Evolutionary conservation across 352 stramenopile species (phyloP).

Genomic region (Detonula confervacea): DNA sequence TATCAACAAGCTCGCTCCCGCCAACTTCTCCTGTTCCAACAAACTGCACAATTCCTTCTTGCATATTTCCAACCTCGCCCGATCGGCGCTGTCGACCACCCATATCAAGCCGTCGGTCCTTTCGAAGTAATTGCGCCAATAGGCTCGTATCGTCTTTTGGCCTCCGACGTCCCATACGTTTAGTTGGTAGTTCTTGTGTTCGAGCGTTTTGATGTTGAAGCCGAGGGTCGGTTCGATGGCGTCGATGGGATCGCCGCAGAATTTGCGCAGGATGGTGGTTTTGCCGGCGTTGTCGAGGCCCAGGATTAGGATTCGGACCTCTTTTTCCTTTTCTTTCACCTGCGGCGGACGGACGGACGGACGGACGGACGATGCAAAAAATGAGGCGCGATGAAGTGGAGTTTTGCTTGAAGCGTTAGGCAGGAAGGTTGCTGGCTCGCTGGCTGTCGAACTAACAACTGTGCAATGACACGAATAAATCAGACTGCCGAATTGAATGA

Average conservation of each 20-base stretch:
- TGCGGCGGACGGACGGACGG: slow-evolving; percentile 68
- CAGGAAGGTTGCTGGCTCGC: no score
- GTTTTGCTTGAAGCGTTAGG: no score
- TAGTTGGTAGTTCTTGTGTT: slow-evolving; percentile 87
- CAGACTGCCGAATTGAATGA: neutral
- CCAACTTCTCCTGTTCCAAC: slow-evolving; percentile 92
- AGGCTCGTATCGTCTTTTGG: slow-evolving; percentile 98
- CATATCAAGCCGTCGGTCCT: slow-evolving; percentile 99
- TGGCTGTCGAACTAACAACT: no score
- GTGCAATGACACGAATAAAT: neutral
- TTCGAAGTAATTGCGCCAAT: slow-evolving; percentile 99
- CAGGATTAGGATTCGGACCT: slow-evolving; percentile 98
- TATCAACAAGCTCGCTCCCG: slow-evolving; percentile 97
- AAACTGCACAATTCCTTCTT: slow-evolving; percentile 65
- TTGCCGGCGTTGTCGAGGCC: slow-evolving; percentile 99
- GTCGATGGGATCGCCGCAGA: slow-evolving; percentile 96
- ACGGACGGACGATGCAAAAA: neutral
- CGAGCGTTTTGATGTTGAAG: slow-evolving; percentile 99
- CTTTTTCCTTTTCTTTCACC: slow-evolving; percentile 99
- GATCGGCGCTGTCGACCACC: slow-evolving; percentile 97
- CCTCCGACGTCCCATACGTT: slow-evolving; percentile 96
- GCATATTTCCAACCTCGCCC: slow-evolving; percentile 93
- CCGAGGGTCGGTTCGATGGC: slow-evolving; percentile 97
- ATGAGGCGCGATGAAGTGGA: neutral
- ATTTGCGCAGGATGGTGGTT: slow-evolving; percentile 96